A percentile compares a stretch with the other conserved stretches of the same genome.
Evolutionary conservation across 2,329 filamentous ascomycete species (phyloP).

Genomic region (Ophidiomyces ophidiicola): DNA sequence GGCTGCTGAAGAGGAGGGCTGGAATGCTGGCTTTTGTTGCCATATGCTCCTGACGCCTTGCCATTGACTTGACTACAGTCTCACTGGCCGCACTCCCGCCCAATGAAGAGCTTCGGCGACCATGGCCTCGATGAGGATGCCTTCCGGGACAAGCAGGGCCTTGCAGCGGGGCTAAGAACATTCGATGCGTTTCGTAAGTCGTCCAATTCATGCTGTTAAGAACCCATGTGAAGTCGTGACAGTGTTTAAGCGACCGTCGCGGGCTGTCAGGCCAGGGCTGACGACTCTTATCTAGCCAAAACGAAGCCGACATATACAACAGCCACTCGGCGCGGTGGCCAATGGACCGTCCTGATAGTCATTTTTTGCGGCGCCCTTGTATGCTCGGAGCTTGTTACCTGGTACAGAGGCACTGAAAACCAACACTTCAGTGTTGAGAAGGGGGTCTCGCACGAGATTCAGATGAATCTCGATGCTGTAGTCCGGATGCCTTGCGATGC

Average conservation of each 20-base stretch:
- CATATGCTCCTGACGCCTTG: not conserved
- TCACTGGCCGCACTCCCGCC: slow-evolving; percentile 13
- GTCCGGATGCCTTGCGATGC: slow-evolving; percentile 76
- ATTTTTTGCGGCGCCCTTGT: slow-evolving; percentile 62
- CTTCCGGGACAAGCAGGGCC: slow-evolving; percentile 59
- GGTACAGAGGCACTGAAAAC: slow-evolving; percentile 72
- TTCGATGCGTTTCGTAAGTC: slow-evolving; percentile 96
- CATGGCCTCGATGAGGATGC: slow-evolving; percentile 61
- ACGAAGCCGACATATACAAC: slow-evolving; percentile 88
- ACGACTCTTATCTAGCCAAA: slow-evolving; percentile 54
- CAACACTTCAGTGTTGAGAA: slow-evolving; percentile 93
- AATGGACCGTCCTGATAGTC: slow-evolving; percentile 80
- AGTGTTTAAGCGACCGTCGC: no score
- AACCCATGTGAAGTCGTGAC: no score
- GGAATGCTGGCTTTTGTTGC: not conserved
- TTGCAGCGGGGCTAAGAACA: slow-evolving; percentile 52
- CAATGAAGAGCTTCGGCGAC: slow-evolving; percentile 69
- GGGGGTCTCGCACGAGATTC: slow-evolving; percentile 71
- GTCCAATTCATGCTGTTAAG: not conserved
- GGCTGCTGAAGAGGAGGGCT: not conserved
- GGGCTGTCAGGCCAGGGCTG: slow-evolving; percentile 1
- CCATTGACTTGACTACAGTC: slow-evolving; percentile 2
- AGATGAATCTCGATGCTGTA: slow-evolving; percentile 93
- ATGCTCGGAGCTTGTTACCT: slow-evolving; percentile 64
- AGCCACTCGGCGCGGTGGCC: slow-evolving; percentile 71